Base-by-base conservation (phyloP, 768 basidiomycete genomes). In the Lactarius deliciosus region DNA sequence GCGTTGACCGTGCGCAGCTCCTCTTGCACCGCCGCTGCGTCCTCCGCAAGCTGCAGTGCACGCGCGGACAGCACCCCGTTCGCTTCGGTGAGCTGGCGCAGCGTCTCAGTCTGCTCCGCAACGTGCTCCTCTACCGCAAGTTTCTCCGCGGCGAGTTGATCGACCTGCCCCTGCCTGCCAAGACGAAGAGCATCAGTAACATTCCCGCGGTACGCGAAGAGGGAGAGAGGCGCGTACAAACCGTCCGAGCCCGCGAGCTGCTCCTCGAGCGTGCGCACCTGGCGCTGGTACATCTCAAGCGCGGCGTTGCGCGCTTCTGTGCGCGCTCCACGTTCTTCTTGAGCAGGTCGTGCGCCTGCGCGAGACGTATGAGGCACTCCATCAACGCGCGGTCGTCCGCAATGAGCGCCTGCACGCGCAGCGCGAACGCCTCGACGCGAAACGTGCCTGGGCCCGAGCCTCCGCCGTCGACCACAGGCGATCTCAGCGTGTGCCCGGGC, bases 311-410 rank as follows among this genome's bases (percentile, higher is more conserved):
- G 34, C 96, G 82, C 76, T 93, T 94, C 81, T 95, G 91, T 25
- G 93, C 94, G 58, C 92, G 82, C 73, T 94, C 93, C 22, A 94
- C 93, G 73, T 94, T 95, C 78, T 89, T 91, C 83, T 94, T 96
- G 68, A 96, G 82, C 69, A 96, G 73, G 70, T 96, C 94, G 66
- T 96, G 90, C 59, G 94, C 92, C 76, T 92, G 89, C 2, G 92
- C 94, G 71, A 94, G 90, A 25, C 92, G 86, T 60, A 93, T 79
- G 45, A 95, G 78, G 38, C 94, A 83, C 76, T 94, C 91, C 68
- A 95, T 92, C 66, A 98, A 77, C n/a, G 90, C 82, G 32, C 87
- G 85, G 72, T 96, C 93, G 75, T 97, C 96, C 41, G 83, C 81
- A 61, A 97, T 81, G 64, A 97, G 81, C 3, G 91, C 88, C 72